A percentile compares a stretch with the other conserved stretches of the same genome.
Evolutionary conservation across 208 protist species (phyloP).

Genomic region (Trypanosoma avium): DNA sequence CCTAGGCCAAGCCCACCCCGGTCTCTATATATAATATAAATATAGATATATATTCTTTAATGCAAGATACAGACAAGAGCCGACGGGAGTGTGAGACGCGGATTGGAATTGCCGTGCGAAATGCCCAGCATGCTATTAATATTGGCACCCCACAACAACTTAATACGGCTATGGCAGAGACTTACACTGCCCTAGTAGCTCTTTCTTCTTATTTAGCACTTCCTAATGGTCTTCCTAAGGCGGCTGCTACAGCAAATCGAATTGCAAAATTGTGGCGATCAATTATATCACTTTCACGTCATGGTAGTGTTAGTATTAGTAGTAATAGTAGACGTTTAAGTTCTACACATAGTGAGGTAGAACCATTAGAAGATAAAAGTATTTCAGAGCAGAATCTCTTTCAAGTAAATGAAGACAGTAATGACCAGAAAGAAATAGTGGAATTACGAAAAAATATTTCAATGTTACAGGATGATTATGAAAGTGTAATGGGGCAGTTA

Average conservation of each 20-base stretch:
- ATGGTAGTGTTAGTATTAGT: not conserved
- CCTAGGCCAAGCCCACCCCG: no score
- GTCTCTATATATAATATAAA: no score
- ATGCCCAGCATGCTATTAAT: conserved; percentile 62
- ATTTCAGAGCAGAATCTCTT: not conserved
- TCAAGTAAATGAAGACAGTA: no score
- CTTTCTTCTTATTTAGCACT: conserved; percentile 62
- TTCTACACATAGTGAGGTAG: conserved; percentile 1
- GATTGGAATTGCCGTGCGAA: conserved; percentile 60
- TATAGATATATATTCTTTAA: no score
- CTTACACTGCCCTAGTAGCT: conserved; percentile 38
- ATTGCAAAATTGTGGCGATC: conserved; percentile 64
- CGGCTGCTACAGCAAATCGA: conserved; percentile 54
- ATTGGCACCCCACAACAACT: conserved; percentile 36
- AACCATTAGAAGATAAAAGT: not conserved
- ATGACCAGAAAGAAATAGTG: not conserved
- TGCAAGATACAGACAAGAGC: conserved; percentile 34
- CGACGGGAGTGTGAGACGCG: conserved; percentile 42
- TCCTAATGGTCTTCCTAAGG: conserved; percentile 58
- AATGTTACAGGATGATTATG: not conserved
- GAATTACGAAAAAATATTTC: not conserved
- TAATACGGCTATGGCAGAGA: conserved; percentile 45
- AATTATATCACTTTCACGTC: conserved; percentile 16
- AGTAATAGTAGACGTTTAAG: not conserved
- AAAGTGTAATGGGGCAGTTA: not conserved